Evolutionary conservation across 225 moss, liverwort and hornwort genomes (phyloP).

Genomic region (Polytrichum formosum): DNA sequence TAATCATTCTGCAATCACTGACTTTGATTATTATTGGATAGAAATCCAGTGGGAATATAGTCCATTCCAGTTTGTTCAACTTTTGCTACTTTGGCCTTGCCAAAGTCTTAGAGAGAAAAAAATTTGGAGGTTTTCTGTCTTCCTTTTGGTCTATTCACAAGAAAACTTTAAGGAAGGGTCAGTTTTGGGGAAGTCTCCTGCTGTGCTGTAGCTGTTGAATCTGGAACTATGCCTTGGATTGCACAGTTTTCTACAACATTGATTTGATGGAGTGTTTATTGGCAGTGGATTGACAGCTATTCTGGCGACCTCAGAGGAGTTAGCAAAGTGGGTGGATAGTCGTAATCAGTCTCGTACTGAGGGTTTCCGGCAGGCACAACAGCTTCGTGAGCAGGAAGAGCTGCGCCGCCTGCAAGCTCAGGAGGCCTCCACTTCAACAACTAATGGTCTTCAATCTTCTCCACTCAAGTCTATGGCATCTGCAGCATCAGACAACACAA

Average conservation of each 20-base stretch:
- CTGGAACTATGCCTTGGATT: no score
- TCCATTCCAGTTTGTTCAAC: no score
- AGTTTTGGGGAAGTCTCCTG: no score
- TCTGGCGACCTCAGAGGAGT: slow-evolving; percentile 94
- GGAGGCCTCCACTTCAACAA: slow-evolving; percentile 77
- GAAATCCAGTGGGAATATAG: no score
- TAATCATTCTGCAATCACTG: no score
- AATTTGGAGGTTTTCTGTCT: no score
- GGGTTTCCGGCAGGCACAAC: slow-evolving; percentile 80
- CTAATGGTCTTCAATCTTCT: slow-evolving; percentile 45
- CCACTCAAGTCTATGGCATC: slow-evolving; percentile 49
- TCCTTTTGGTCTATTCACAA: no score
- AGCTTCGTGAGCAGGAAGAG: slow-evolving; percentile 83
- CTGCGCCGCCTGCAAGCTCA: slow-evolving; percentile 74
- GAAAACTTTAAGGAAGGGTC: no score
- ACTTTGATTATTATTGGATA: no score
- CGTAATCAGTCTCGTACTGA: slow-evolving; percentile 70
- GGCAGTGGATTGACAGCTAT: slow-evolving; percentile 88
- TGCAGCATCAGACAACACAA: slow-evolving; percentile 45
- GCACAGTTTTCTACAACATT: background rate
- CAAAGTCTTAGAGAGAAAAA: no score
- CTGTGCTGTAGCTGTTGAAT: no score
- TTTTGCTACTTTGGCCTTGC: no score
- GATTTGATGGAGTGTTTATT: slow-evolving; percentile 1
- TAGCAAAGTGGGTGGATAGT: slow-evolving; percentile 86